phyloP scores from a whole-genome alignment of 805 yeast genomes.

The Priceomyces castillae region DNA sequence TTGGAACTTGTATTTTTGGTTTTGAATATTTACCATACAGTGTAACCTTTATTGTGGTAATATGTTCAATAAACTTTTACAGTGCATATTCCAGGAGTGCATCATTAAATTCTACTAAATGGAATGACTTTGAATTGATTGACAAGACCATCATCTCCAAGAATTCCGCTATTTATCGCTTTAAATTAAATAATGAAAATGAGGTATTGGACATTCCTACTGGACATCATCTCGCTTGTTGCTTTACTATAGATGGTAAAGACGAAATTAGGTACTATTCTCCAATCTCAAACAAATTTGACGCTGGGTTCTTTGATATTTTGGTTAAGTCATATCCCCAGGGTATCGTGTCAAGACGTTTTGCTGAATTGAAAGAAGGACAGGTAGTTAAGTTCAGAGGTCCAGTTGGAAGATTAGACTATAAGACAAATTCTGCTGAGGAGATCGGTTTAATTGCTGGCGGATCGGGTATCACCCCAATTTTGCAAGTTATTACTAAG shows the following conservation, averaged over 20 bases:
- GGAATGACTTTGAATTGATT: slow-evolving; percentile 64
- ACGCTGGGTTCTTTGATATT: slow-evolving; percentile 72
- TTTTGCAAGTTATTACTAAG: slow-evolving; percentile 72
- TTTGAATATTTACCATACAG: slow-evolving; percentile 48
- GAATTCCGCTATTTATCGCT: slow-evolving; percentile 72
- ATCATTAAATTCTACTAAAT: slow-evolving; percentile 49
- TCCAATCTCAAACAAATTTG: slow-evolving; percentile 70
- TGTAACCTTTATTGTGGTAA: slow-evolving; percentile 30
- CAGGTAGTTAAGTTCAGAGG: slow-evolving; percentile 71
- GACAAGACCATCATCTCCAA: slow-evolving; percentile 73
- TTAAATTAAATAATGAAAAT: slow-evolving; percentile 57
- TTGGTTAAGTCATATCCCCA: slow-evolving; percentile 72
- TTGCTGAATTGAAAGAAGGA: slow-evolving; percentile 65
- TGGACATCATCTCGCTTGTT: slow-evolving; percentile 72
- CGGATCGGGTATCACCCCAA: slow-evolving; percentile 89
- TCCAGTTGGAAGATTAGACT: slow-evolving; percentile 72
- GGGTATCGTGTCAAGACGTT: slow-evolving; percentile 65
- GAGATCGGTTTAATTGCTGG: slow-evolving; percentile 74
- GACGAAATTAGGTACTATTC: slow-evolving; percentile 67
- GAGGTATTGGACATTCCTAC: slow-evolving; percentile 67
- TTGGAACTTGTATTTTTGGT: slow-evolving; percentile 58
- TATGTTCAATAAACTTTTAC: slow-evolving; percentile 34
- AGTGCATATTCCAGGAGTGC: slow-evolving; percentile 42
- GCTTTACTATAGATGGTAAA: slow-evolving; percentile 46
- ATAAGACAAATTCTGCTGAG: slow-evolving; percentile 55